A percentile compares a stretch with the other conserved stretches of the same genome.
Evolutionary conservation across 495 filamentous ascomycete species (phyloP).

Genomic region (Penicillium taxi): DNA sequence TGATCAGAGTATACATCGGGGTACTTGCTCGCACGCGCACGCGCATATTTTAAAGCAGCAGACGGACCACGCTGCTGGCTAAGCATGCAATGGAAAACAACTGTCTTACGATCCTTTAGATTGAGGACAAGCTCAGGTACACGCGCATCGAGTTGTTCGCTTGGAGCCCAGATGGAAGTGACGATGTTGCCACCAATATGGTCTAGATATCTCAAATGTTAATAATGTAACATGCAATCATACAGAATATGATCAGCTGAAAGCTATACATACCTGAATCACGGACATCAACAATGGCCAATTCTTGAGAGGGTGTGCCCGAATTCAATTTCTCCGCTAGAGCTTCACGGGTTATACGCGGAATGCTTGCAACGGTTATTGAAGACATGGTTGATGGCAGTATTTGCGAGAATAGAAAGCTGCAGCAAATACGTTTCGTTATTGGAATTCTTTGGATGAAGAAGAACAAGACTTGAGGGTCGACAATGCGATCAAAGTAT

Average conservation of each 20-base stretch:
- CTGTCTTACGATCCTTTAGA: slow-evolving; percentile 66
- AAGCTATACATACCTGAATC: slow-evolving; percentile 57
- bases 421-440: not conserved
- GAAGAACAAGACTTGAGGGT: not conserved
- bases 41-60: slow-evolving; percentile 37
- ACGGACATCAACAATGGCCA: slow-evolving; percentile 84
- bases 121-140: slow-evolving; percentile 75
- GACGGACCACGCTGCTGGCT: slow-evolving; percentile 68
- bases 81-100: slow-evolving; percentile 94
- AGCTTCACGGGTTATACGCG: slow-evolving; percentile 54
- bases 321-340: slow-evolving; percentile 47
- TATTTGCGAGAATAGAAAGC: not conserved
- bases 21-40: slow-evolving; percentile 32
- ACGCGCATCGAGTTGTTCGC: slow-evolving; percentile 58
- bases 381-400: slow-evolving; percentile 44
- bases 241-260: too few species aligned
- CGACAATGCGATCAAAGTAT: not conserved
- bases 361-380: slow-evolving; percentile 51
- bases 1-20: slow-evolving; percentile 43
- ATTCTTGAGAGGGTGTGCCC: slow-evolving; percentile 25
- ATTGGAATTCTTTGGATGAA: not conserved
- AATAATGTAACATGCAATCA: not conserved
- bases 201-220: slow-evolving; percentile 40
- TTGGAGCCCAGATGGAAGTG: slow-evolving; percentile 66
- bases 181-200: slow-evolving; percentile 88